These are phyloP conservation scores for Lecanosticta acicola DNA, from an alignment of 2,329 filamentous ascomycete genomes.

Conservation along the genomic window DNA sequence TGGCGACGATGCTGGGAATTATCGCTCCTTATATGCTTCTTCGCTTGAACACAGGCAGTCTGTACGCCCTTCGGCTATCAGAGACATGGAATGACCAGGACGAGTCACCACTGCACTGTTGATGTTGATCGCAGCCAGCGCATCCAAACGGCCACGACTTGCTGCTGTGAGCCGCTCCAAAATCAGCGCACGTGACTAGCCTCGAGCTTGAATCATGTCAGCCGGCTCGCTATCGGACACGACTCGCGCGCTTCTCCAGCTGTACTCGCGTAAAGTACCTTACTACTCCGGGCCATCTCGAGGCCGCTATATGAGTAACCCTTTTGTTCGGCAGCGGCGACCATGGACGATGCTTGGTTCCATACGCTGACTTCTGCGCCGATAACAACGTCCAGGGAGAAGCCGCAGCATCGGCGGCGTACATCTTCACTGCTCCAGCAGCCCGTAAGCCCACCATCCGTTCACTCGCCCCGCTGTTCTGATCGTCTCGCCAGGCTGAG, in stretches of 20 bases:
- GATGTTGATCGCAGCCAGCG: too few species aligned
- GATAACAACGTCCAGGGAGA: conserved; percentile 49
- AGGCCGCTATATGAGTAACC: background rate
- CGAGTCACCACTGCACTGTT: too few species aligned
- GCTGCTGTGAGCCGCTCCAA: too few species aligned
- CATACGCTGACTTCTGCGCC: conserved; percentile 57
- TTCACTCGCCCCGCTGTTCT: conserved; percentile 34
- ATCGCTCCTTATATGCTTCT: background rate
- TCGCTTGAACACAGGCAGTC: background rate
- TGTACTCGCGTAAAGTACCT: too few species aligned
- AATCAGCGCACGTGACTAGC: too few species aligned
- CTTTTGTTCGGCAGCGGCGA: background rate
- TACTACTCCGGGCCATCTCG: background rate
- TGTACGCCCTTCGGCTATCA: background rate
- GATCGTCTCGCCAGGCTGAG: conserved; percentile 48
- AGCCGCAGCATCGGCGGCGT: conserved; percentile 53
- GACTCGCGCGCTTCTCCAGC: too few species aligned
- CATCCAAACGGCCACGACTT: too few species aligned
- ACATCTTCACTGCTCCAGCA: conserved; percentile 61
- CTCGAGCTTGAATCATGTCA: too few species aligned
- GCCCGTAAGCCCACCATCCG: conserved; percentile 41
- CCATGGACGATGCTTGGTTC: conserved; percentile 72
- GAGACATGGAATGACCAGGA: too few species aligned
- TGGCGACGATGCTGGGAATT: background rate
- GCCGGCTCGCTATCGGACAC: too few species aligned